phyloP scores from a whole-genome alignment of 805 yeast species.

The Blastobotrys parvus region DNA sequence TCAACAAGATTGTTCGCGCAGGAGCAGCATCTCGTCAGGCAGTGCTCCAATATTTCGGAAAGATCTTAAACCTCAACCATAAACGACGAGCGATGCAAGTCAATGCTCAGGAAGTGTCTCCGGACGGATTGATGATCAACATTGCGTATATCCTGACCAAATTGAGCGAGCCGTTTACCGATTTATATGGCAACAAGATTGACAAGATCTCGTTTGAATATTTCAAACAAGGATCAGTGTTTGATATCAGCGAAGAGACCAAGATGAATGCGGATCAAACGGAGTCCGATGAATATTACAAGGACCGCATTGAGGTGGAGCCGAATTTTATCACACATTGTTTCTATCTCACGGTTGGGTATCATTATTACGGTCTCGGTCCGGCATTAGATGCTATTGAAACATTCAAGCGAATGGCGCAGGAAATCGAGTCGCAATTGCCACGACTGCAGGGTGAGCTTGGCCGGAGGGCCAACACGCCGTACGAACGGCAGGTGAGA shows the following conservation, averaged over 20 bases:
- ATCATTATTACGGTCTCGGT: slow-evolving; percentile 81
- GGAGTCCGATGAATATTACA: slow-evolving; percentile 55
- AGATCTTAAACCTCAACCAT: slow-evolving; percentile 73
- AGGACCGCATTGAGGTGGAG: slow-evolving; percentile 21
- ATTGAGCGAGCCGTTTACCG: slow-evolving; percentile 79
- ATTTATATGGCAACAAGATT: slow-evolving; percentile 53
- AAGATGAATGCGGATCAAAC: slow-evolving; percentile 67
- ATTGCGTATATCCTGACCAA: slow-evolving; percentile 56
- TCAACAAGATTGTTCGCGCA: slow-evolving; percentile 70
- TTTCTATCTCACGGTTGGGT: slow-evolving; percentile 70
- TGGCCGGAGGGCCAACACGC: no score
- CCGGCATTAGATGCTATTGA: slow-evolving; percentile 57
- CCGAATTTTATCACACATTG: slow-evolving; percentile 84
- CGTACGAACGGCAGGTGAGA: slow-evolving; percentile 20
- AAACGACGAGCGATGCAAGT: slow-evolving; percentile 63
- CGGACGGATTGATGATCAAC: slow-evolving; percentile 79
- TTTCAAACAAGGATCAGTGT: slow-evolving; percentile 42
- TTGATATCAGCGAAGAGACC: slow-evolving; percentile 74
- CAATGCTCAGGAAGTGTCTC: slow-evolving; percentile 53
- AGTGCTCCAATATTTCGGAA: slow-evolving; percentile 61
- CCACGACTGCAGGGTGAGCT: slow-evolving; percentile 37
- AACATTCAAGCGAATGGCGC: slow-evolving; percentile 41
- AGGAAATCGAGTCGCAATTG: slow-evolving; percentile 42
- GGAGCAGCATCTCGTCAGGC: slow-evolving; percentile 55
- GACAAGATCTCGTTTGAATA: slow-evolving; percentile 72